Evolutionary conservation across 371 early-diverging fungal species (phyloP).

Genomic region (Mucor racemosus): DNA sequence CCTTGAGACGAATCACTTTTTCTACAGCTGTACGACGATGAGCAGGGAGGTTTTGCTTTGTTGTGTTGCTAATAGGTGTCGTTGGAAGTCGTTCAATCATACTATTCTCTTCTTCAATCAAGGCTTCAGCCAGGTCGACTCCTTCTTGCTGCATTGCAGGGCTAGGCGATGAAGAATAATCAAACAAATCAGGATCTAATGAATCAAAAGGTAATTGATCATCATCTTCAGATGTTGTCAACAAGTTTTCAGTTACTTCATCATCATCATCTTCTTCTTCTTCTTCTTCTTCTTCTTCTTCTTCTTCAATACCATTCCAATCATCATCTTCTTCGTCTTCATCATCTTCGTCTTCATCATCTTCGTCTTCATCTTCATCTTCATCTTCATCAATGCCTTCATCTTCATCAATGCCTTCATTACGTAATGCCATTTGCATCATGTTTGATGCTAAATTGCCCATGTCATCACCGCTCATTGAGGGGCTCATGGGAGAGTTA

Average conservation of each 20-base stretch:
- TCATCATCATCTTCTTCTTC: conserved; percentile 1
- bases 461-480: background rate
- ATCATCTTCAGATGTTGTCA: conserved; percentile 13
- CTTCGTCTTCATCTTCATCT: background rate
- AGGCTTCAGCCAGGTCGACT: conserved; percentile 15
- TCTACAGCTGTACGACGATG: conserved; percentile 40
- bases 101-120: conserved; percentile 19
- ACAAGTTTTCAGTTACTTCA: background rate
- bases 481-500: background rate
- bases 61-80: background rate
- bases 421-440: background rate
- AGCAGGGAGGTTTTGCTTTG: background rate
- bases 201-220: conserved; percentile 1
- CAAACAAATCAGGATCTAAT: background rate
- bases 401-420: background rate
- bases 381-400: background rate
- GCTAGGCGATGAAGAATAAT: background rate
- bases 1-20: conserved; percentile 62
- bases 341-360: conserved; percentile 3
- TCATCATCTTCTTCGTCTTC: background rate
- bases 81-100: background rate
- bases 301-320: background rate
- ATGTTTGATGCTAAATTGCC: background rate
- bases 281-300: conserved; percentile 1
- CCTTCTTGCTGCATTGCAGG: background rate